A percentile compares a stretch with the other conserved stretches of the same genome.
Evolutionary conservation across 2,329 filamentous ascomycete genomes (phyloP).

Genomic region (Chaetomium strumarium): DNA sequence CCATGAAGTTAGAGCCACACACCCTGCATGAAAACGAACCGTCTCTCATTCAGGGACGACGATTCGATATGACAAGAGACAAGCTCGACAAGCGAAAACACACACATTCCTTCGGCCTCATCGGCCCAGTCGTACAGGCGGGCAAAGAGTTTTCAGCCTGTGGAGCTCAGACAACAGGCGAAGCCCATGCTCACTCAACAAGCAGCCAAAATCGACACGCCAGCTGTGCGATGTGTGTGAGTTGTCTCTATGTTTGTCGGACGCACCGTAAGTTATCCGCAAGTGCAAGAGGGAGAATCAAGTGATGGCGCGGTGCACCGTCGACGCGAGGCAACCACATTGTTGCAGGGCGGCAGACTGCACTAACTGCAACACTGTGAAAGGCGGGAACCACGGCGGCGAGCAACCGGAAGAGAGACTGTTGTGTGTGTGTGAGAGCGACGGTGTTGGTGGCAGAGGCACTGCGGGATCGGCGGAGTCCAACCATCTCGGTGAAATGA

Average conservation of each 20-base stretch:
- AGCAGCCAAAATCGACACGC: not conserved
- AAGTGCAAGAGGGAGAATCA: too few species aligned
- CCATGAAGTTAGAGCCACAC: not conserved
- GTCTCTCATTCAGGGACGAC: not conserved
- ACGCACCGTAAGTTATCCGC: too few species aligned
- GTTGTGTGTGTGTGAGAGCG: too few species aligned
- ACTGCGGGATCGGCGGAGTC: slow-evolving; percentile 4
- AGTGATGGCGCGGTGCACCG: too few species aligned
- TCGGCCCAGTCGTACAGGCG: slow-evolving; percentile 3
- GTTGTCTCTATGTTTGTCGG: too few species aligned
- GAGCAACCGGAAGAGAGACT: not conserved
- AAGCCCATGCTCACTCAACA: not conserved
- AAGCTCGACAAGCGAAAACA: not conserved
- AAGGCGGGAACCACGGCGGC: too few species aligned
- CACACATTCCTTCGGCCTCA: not conserved
- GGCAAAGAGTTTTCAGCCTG: slow-evolving; percentile 6
- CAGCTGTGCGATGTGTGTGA: not conserved
- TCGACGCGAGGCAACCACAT: too few species aligned
- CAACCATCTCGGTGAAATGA: slow-evolving; percentile 10
- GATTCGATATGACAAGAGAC: not conserved
- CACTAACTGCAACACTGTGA: too few species aligned
- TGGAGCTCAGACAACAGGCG: slow-evolving; percentile 3
- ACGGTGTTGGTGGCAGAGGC: not conserved
- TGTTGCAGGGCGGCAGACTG: too few species aligned
- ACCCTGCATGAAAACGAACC: slow-evolving; percentile 6